Base-by-base conservation (phyloP, 257 asterid genomes). In the Perilla frutescens region DNA sequence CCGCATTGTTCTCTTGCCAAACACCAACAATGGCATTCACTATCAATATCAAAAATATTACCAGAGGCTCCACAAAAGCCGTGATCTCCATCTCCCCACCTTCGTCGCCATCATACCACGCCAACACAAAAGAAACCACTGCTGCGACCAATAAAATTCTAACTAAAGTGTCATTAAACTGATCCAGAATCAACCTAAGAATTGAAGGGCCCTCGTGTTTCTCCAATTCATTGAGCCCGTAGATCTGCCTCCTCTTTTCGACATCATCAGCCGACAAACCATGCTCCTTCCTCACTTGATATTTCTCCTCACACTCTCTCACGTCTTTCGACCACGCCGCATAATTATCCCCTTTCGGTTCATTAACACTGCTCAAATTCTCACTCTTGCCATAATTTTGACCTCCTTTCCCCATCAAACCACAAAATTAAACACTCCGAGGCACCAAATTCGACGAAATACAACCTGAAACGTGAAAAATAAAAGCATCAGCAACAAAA, bases 1-100 rank as follows among this genome's bases (percentile, higher is more conserved):
- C 99, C 0, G 99, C 99, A 82, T 95, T 95, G 84, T 87, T 95
- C 85, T 95, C 99, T 83, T 95, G 99, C 99, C 99, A 95, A 36
- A 95, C 99, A 65, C 98, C 99, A 32, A 95, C 99, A 58, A 84
- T 80, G 0, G 99, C 99, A 77, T 95, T 95, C 84, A 95, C 96
- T 61, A 95, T 95, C 89, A 95, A 83, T 70, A 95, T 95, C 81
- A 95, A 79, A 69, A 95, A 95, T 79, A 95, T 95, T 45, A 95
- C 98, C 74, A 95, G 55, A 10, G 99, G 99, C 82, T 95, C 99
- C 75, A 95, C 99, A 65, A 95, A 95, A 0, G 99, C 99, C 0
- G 99, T 95, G 81, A 92, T 92, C 88, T 79, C 96, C 97, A 78
- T 92, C 82, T 95, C 97, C 64, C 96, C 99, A 0, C 98, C 99